Evolutionary conservation across 2,329 filamentous ascomycete genomes (phyloP).

Genomic region (Neopestalotiopsis clavispora): DNA sequence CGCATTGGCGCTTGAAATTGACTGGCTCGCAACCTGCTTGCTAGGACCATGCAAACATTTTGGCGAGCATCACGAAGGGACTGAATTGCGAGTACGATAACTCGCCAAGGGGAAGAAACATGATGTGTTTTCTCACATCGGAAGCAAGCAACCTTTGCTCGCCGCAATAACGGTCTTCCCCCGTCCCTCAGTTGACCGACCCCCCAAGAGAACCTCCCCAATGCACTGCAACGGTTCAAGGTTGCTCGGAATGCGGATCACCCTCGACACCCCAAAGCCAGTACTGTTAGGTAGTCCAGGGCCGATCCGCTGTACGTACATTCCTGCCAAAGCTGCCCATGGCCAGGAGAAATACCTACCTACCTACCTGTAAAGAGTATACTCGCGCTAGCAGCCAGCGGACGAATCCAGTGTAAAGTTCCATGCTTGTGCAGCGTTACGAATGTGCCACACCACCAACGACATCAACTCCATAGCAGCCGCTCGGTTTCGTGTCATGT

Average conservation of each 20-base stretch:
- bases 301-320: neutral
- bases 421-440: neutral
- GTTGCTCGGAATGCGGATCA: neutral
- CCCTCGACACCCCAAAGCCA: neutral
- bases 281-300: neutral
- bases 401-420: neutral
- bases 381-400: neutral
- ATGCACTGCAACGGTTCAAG: neutral
- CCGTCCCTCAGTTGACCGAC: neutral
- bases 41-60: too few relatives aligned
- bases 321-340: neutral
- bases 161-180: neutral
- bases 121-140: neutral
- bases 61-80: neutral
- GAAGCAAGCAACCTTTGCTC: neutral
- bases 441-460: neutral
- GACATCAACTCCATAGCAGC: neutral
- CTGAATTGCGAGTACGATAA: neutral
- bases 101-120: neutral
- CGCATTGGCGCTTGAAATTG: too few relatives aligned
- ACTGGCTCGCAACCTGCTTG: too few relatives aligned
- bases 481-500: neutral
- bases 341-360: neutral
- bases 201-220: neutral
- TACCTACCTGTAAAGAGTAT: neutral